A percentile compares a stretch with the other conserved stretches of the same genome.
phyloP scores from a whole-genome alignment of 2,329 filamentous ascomycete species.

The Neurospora crassa region DNA sequence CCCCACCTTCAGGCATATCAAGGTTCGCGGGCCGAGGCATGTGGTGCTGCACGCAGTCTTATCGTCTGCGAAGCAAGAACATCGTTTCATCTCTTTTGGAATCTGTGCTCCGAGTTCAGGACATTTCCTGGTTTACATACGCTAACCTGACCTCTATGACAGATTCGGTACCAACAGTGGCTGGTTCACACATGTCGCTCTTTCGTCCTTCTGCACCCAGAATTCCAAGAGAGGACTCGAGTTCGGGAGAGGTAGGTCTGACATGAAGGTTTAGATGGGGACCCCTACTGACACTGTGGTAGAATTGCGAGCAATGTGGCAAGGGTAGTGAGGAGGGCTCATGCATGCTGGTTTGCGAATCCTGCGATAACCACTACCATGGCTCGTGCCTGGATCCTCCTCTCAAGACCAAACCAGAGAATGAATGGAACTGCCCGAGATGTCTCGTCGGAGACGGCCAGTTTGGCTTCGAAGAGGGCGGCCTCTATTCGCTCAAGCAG shows the following conservation, averaged over 20 bases:
- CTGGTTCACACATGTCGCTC: conserved; percentile 92
- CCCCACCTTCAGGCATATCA: conserved; percentile 4
- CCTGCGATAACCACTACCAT: conserved; percentile 83
- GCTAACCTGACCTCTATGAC: conserved; percentile 19
- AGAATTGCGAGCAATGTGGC: conserved; percentile 82
- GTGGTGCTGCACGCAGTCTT: background rate
- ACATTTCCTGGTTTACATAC: conserved; percentile 11
- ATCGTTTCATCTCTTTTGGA: background rate
- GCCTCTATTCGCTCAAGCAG: conserved; percentile 86
- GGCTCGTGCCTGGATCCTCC: conserved; percentile 83
- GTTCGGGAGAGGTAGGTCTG: conserved; percentile 33
- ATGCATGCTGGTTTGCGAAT: conserved; percentile 74
- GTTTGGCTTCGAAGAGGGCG: conserved; percentile 95
- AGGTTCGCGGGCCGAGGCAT: background rate
- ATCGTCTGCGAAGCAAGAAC: background rate
- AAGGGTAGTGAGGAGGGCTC: conserved; percentile 59
- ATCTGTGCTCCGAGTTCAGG: background rate
- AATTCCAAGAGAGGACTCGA: conserved; percentile 45
- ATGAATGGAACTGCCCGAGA: conserved; percentile 92
- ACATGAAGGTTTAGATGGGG: background rate
- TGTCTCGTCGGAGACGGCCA: conserved; percentile 94
- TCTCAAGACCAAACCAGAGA: conserved; percentile 64
- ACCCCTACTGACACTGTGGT: conserved; percentile 10
- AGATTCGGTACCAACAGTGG: conserved; percentile 70
- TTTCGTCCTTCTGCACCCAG: conserved; percentile 73